Percentiles rank a stretch among this genome's conserved stretches.
Conservation (phyloP, 2,329 filamentous ascomycete genomes). For the Aspergillus flavus region DNA sequence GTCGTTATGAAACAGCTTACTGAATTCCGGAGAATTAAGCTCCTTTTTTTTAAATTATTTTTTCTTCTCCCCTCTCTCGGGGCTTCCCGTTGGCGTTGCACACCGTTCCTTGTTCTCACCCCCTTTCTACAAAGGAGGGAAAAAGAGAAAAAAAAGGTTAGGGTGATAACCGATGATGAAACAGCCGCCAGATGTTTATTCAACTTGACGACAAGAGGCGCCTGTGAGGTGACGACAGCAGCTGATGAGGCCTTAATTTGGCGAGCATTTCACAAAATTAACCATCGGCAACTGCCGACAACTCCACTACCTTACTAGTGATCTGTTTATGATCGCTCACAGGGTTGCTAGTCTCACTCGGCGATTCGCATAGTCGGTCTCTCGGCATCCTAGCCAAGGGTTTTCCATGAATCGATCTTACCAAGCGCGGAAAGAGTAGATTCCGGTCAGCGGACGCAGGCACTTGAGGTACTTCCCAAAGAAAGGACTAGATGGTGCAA, state of each 20-base stretch:
- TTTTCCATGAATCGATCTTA: not conserved
- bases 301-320: not conserved
- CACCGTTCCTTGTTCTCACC: constrained; percentile 1
- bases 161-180: not conserved
- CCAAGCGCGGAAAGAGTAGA: not conserved
- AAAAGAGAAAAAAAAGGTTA: not conserved
- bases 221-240: constrained; percentile 17
- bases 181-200: not conserved
- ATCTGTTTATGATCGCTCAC: not conserved
- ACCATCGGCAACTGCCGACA: constrained; percentile 1
- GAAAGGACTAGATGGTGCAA: not conserved
- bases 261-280: not conserved
- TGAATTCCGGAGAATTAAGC: constrained; percentile 5
- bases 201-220: constrained; percentile 10
- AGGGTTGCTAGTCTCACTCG: not conserved
- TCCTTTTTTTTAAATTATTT: not conserved
- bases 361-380: not conserved
- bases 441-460: not conserved
- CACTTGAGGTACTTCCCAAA: not conserved
- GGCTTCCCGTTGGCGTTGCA: not conserved
- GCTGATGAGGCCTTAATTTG: constrained; percentile 12
- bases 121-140: not conserved
- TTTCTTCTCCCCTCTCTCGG: not conserved
- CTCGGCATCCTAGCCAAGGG: not conserved
- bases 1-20: constrained; percentile 11